Evolutionary conservation across 208 protist genomes (phyloP).

Genomic region (Novymonas esmeraldas): DNA sequence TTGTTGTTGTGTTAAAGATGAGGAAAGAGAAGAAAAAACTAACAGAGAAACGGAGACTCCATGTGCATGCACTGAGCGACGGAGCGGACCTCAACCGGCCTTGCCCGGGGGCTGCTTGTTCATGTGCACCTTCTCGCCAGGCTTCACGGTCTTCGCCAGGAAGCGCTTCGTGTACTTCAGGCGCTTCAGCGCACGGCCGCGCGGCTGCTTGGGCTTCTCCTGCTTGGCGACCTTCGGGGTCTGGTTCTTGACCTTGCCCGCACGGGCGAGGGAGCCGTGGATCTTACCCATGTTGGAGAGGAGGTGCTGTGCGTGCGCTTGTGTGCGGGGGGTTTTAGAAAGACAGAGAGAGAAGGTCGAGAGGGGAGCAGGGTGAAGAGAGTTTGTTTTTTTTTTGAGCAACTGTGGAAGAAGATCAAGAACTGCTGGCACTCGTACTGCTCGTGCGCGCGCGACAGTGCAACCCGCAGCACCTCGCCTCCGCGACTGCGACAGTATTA

Average conservation of each 20-base stretch:
- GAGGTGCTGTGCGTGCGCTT: background rate
- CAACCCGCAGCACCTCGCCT: too few relatives aligned
- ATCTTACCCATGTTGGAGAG: slow-evolving; percentile 95
- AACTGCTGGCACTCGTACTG: too few relatives aligned
- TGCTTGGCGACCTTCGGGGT: slow-evolving; percentile 97
- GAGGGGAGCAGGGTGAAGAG: background rate
- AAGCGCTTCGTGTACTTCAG: slow-evolving; percentile 98
- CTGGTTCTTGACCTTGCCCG: slow-evolving; percentile 98
- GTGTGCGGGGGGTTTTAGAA: too few relatives aligned
- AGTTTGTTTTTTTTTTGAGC: too few relatives aligned
- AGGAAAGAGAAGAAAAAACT: slow-evolving; percentile 20
- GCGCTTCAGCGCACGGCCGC: slow-evolving; percentile 97
- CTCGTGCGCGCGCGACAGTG: too few relatives aligned
- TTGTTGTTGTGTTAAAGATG: slow-evolving; percentile 1
- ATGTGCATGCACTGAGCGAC: too few relatives aligned
- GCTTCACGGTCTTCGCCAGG: slow-evolving; percentile 92
- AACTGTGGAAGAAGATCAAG: too few relatives aligned
- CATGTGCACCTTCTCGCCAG: slow-evolving; percentile 93
- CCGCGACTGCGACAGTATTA: too few relatives aligned
- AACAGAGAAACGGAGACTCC: slow-evolving; percentile 4
- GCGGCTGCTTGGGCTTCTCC: slow-evolving; percentile 95
- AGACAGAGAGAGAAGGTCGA: background rate
- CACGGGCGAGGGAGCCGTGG: slow-evolving; percentile 98
- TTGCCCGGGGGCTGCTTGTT: slow-evolving; percentile 93
- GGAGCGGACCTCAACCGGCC: slow-evolving; percentile 73